Evolutionary conservation across 495 filamentous ascomycete species (phyloP).

Genomic region (Xanthoparmelia taractica): DNA sequence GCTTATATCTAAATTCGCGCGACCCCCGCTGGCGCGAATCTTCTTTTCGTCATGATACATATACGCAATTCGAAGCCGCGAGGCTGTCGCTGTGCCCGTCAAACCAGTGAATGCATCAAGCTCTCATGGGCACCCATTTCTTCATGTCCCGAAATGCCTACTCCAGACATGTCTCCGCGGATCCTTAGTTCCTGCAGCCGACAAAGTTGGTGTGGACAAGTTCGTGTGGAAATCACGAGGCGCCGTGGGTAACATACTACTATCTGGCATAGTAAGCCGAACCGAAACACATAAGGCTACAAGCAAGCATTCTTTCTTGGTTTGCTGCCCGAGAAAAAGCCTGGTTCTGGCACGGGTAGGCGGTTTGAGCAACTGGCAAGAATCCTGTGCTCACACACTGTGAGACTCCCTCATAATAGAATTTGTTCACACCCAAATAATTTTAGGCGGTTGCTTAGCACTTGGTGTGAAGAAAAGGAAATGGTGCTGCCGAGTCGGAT

Average conservation of each 20-base stretch:
- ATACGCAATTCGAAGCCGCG: not conserved
- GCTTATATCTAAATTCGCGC: not conserved
- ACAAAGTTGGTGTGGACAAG: not conserved
- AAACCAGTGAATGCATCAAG: not conserved
- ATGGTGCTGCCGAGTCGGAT: not conserved
- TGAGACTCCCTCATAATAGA: not conserved
- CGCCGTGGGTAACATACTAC: not conserved
- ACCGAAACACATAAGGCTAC: not conserved
- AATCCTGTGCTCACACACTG: not conserved
- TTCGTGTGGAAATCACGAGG: not conserved
- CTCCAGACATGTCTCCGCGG: not conserved
- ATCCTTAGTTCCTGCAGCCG: not conserved
- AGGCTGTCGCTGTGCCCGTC: not conserved
- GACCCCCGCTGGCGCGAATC: not conserved
- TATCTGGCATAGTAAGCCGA: not conserved
- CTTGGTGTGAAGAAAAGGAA: not conserved
- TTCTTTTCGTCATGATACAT: conserved; percentile 5
- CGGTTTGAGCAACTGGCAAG: not conserved
- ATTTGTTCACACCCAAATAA: not conserved
- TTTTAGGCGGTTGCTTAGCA: not conserved
- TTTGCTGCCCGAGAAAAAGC: not conserved
- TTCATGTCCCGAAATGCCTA: not conserved
- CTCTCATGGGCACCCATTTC: not conserved
- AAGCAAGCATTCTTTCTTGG: not conserved
- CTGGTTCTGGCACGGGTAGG: not conserved